A percentile compares a stretch with the other conserved stretches of the same genome.
Evolutionary conservation across 2,329 filamentous ascomycete species (phyloP).

Genomic region (Fusarium multiceps): DNA sequence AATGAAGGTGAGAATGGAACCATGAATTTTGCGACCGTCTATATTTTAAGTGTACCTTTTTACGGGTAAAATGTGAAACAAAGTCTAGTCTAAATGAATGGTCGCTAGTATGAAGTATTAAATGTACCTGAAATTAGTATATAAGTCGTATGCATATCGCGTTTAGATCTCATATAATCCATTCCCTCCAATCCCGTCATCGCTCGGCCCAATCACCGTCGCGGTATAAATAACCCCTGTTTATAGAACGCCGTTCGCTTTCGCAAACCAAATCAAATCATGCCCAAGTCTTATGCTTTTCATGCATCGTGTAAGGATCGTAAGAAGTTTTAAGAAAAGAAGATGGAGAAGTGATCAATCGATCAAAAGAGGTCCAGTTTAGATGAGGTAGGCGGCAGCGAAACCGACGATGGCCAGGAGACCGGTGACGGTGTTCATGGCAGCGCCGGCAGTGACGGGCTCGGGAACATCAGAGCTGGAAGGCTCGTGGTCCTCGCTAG

Average conservation of each 20-base stretch:
- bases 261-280: slow-evolving; percentile 30
- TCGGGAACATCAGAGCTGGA: slow-evolving; percentile 26
- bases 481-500: slow-evolving; percentile 26
- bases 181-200: slow-evolving; percentile 28
- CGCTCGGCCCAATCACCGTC: slow-evolving; percentile 29
- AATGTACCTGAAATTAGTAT: slow-evolving; percentile 38
- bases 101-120: slow-evolving; percentile 36
- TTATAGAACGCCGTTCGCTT: slow-evolving; percentile 37
- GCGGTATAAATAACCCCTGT: slow-evolving; percentile 26
- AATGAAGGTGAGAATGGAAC: background rate
- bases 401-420: slow-evolving; percentile 54
- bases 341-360: background rate
- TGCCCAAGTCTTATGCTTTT: slow-evolving; percentile 35
- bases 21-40: slow-evolving; percentile 6
- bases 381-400: slow-evolving; percentile 56
- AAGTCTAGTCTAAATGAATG: slow-evolving; percentile 43
- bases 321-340: slow-evolving; percentile 26
- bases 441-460: slow-evolving; percentile 45
- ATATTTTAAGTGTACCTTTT: slow-evolving; percentile 22
- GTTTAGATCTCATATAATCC: slow-evolving; percentile 33
- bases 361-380: slow-evolving; percentile 32
- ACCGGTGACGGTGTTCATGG: slow-evolving; percentile 49
- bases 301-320: slow-evolving; percentile 43
- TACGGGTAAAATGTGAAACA: slow-evolving; percentile 27
- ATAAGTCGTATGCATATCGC: slow-evolving; percentile 37